Evolutionary conservation across 1,284 basidiomycete genomes (phyloP), one percentile per base, ranked within the genome.

Genomic region (Cutaneotrichosporon sp.): DNA sequence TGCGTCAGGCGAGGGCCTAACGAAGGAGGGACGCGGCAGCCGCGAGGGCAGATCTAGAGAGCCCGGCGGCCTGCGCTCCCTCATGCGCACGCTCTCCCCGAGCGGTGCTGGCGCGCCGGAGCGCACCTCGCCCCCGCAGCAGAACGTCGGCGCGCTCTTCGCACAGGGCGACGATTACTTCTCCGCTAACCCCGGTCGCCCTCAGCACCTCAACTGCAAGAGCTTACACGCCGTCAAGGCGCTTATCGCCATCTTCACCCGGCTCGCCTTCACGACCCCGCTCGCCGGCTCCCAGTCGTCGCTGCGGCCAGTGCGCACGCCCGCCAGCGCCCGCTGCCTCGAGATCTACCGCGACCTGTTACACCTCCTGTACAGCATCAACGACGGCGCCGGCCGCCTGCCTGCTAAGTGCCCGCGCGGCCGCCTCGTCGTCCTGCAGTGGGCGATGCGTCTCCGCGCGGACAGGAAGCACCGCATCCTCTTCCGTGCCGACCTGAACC

Each of bases 381-480:
- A 64, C 27, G 60, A 72, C 62, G 63, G 52, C n/a, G 59, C 54
- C 52, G 60, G 71, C 55, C 66, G 65, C 43, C 65, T 77, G 20
- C 72, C 75, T 2, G 77, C 80, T 18, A 66, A 72, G 27, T 89
- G 88, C 31, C 78, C 85, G 0, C 82, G 84, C 20, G 88, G 90
- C 0, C 83, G 92, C 25, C 77, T 98, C 18, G 82, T 86, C 3
- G 85, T 90, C 2, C 81, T 99, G 10, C 92, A 95, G 72, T 97
- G 95, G 83, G 76, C 97, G 62, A 87, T 95, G 81, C 88, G 93
- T 13, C 82, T 99, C 24, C 85, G 97, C 54, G 93, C 92, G 1
- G 95, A 97, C 74, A 87, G 91, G 3, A 90, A 94, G 70, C 97
- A 99, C 75, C 85, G 89, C 16, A 78, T 99, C 43, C 97, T 90